These are phyloP conservation scores for Penicillium dipodomyicola DNA, from an alignment of 495 filamentous ascomycete genomes.

Conservation along the genomic window DNA sequence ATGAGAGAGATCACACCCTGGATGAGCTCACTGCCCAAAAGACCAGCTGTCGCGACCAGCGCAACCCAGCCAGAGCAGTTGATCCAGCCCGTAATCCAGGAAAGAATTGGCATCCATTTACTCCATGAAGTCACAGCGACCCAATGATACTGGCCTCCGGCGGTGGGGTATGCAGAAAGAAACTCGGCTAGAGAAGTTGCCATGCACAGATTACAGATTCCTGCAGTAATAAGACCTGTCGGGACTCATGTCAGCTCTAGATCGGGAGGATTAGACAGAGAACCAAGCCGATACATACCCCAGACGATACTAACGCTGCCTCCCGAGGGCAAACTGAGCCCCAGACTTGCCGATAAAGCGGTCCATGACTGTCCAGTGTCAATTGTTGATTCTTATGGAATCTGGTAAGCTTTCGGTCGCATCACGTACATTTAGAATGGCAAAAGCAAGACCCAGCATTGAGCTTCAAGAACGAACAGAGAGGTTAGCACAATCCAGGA, in stretches of 20 bases:
- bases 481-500: slow-evolving; percentile 10
- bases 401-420: neutral
- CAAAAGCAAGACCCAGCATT: slow-evolving; percentile 55
- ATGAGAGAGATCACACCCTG: slow-evolving; percentile 57
- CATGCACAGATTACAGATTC: slow-evolving; percentile 69
- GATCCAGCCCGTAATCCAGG: slow-evolving; percentile 74
- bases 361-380: slow-evolving; percentile 45
- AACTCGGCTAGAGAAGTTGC: slow-evolving; percentile 72
- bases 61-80: slow-evolving; percentile 72
- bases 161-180: slow-evolving; percentile 68
- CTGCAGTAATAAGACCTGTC: slow-evolving; percentile 62
- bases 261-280: neutral
- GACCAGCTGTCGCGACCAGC: slow-evolving; percentile 47
- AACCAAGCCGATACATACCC: slow-evolving; percentile 31
- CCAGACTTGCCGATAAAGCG: slow-evolving; percentile 50
- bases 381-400: slow-evolving; percentile 15
- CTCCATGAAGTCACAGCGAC: slow-evolving; percentile 58
- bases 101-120: slow-evolving; percentile 59
- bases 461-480: slow-evolving; percentile 28
- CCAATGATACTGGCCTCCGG: slow-evolving; percentile 74
- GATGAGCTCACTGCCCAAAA: slow-evolving; percentile 57
- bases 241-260: neutral
- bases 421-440: slow-evolving; percentile 49
- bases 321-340: slow-evolving; percentile 48
- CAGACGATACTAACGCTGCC: slow-evolving; percentile 49